These are phyloP conservation scores for Pichia paraexigua DNA, from an alignment of 805 yeast species.

Conservation along the genomic window DNA sequence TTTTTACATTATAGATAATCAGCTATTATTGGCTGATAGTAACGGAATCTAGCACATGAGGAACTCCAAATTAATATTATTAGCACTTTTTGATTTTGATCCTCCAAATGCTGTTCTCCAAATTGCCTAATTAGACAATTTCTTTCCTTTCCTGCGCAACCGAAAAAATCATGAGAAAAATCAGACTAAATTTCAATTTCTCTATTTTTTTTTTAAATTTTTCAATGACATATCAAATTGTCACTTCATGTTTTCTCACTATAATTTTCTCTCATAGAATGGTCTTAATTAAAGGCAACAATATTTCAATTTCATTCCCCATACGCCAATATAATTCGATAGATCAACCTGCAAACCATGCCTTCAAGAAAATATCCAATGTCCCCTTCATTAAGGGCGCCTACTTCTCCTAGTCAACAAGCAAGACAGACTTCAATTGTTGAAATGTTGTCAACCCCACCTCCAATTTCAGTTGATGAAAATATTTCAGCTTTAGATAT, in stretches of 20 bases:
- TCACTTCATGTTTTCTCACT: background rate
- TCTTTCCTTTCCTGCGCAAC: background rate
- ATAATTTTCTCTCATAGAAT: background rate
- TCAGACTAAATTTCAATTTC: no score
- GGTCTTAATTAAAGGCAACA: background rate
- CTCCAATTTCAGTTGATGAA: constrained; percentile 49
- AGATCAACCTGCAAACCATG: constrained; percentile 1
- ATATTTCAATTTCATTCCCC: no score
- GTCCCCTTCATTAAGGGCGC: constrained; percentile 32
- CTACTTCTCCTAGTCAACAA: constrained; percentile 25
- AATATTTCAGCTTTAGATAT: constrained; percentile 9
- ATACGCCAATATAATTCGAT: background rate
- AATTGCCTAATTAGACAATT: background rate
- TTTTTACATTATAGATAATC: no score
- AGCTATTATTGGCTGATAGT: no score
- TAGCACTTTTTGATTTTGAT: no score
- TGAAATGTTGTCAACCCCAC: constrained; percentile 69
- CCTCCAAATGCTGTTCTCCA: background rate
- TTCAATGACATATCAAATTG: background rate
- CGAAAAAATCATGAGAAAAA: background rate
- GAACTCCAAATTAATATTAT: no score
- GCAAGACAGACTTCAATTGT: constrained; percentile 61
- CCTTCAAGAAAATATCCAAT: constrained; percentile 28
- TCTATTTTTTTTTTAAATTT: no score
- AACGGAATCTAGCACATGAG: no score